Percentiles rank a stretch among this genome's conserved stretches.
Evolutionary conservation across 176 grass and related monocot species (phyloP).

Genomic region (Hordeum marinum): DNA sequence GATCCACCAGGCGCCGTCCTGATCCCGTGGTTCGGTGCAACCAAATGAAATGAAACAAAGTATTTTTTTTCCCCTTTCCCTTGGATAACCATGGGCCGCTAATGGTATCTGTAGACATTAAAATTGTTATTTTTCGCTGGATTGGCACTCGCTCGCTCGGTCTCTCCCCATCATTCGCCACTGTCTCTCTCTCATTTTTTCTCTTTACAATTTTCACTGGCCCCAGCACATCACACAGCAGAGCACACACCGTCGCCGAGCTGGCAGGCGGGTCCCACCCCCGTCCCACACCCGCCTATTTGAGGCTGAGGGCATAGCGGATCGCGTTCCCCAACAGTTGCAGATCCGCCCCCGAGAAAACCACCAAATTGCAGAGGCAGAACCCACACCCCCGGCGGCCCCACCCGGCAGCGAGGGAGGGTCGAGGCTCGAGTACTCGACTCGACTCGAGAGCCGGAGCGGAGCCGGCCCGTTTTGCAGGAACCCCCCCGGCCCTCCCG

Average conservation of each 20-base stretch:
- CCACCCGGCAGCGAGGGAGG: background rate
- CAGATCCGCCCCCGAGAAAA: background rate
- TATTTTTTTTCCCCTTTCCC: no score
- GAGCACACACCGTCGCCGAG: background rate
- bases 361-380: background rate
- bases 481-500: background rate
- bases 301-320: constrained; percentile 39
- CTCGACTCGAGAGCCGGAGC: no score
- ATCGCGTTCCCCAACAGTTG: background rate
- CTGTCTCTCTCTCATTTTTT: no score
- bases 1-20: no score
- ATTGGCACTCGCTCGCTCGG: no score
- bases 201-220: background rate
- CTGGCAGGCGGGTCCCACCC: constrained; percentile 26
- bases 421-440: no score
- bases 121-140: no score
- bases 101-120: no score
- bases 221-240: background rate
- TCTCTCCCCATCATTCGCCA: no score
- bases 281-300: background rate
- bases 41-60: no score
- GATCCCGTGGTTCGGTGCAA: no score
- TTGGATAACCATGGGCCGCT: no score
- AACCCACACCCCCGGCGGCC: background rate
- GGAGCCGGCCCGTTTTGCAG: background rate